These are phyloP conservation scores for Detonula confervacea DNA, from an alignment of 352 stramenopile genomes.

Conservation along the genomic window DNA sequence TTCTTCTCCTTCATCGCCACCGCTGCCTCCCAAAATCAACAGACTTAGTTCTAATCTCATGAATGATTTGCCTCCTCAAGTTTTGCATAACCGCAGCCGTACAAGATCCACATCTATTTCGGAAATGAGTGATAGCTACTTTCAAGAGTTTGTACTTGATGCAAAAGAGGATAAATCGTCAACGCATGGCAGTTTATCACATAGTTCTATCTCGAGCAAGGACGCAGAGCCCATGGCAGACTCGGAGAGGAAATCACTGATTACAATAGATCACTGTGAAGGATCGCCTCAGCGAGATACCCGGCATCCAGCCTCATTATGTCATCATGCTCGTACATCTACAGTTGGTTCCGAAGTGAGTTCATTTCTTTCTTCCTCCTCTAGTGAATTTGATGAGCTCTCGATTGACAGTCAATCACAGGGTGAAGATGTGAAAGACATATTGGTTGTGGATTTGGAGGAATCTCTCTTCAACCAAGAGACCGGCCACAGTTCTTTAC, in stretches of 20 bases:
- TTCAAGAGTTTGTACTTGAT: constrained; percentile 15
- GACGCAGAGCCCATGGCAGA: too few species aligned
- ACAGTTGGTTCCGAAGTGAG: constrained; percentile 39
- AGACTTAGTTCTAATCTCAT: constrained; percentile 16
- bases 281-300: too few species aligned
- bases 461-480: constrained; percentile 8
- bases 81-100: constrained; percentile 35
- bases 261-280: constrained; percentile 29
- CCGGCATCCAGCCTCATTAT: constrained; percentile 1
- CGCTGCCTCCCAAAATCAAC: constrained; percentile 39
- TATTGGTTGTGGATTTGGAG: constrained; percentile 19
- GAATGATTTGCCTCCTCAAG: constrained; percentile 19
- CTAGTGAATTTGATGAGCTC: constrained; percentile 14
- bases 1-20: constrained; percentile 9
- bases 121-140: constrained; percentile 50
- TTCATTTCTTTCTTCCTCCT: constrained; percentile 43
- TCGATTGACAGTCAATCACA: constrained; percentile 15
- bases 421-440: constrained; percentile 16
- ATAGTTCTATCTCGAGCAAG: too few species aligned
- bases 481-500: constrained; percentile 4
- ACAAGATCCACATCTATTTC: constrained; percentile 49
- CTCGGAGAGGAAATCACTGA: too few species aligned
- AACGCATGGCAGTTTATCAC: too few species aligned
- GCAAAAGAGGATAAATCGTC: too few species aligned
- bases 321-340: constrained; percentile 6